Base-by-base conservation (phyloP, 805 yeast genomes). In the Saturnispora gosingensis region DNA sequence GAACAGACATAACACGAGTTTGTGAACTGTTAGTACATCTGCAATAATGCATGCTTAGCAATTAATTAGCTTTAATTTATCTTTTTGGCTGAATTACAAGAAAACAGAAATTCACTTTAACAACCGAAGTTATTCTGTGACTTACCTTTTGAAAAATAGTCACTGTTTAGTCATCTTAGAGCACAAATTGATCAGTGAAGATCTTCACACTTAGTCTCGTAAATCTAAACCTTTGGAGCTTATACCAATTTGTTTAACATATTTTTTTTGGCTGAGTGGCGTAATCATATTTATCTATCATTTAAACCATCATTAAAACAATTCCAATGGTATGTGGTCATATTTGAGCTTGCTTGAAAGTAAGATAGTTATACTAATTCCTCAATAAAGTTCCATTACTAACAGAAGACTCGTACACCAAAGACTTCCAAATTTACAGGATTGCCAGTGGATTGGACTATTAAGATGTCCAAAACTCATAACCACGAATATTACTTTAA, bases 401-500 rank as follows among this genome's bases (percentile, higher is more conserved):
- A 11, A 38, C 42, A 40, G 24, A 2, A 30, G 43, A 53, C 47
- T 51, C 22, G 11, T 24, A 24, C 9, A 24, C 22, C 9, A 3
- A 28, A 48, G 51, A 49, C 47, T 15, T 43, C 46, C 5, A 48
- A 49, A n/a, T 35, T 16, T 25, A 83, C 93, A 36, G 99, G 99
- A 11, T 76, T 93, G 51, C 97, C 97, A 34, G 71, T 74, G 36
- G 81, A 85, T 45, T 93, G 99, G 98, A 80, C 83, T 39, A 78
- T 93, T 45, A 77, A 81, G 54, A 76, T 80, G 50, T 88, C 96
- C 42, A 80, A 81, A 54, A 83, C 93, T 15, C 88, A 87, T 63
- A 80, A 86, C 61, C 78, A 88, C 59, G 96, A 91, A 54, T 93
- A 93, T 70, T 93, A 73, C 68, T 82, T 77, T 69, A 81, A 90